Conservation (phyloP, 495 filamentous ascomycete genomes). For the Penicillium taxi region DNA sequence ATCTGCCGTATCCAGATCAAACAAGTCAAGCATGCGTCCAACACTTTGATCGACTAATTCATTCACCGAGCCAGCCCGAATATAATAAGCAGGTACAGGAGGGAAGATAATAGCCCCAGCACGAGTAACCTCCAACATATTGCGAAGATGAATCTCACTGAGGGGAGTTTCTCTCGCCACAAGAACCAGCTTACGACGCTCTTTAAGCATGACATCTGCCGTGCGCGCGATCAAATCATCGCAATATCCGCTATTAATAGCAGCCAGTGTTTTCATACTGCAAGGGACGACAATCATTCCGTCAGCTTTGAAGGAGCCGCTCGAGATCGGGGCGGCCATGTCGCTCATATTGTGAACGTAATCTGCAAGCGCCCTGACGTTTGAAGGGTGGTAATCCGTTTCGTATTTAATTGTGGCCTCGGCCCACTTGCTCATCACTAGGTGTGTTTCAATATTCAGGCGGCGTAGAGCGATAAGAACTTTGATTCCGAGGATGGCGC, state of each 20-base stretch:
- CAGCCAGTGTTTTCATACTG: slow-evolving; percentile 35
- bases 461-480: slow-evolving; percentile 28
- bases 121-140: slow-evolving; percentile 34
- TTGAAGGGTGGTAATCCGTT: slow-evolving; percentile 28
- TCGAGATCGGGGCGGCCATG: slow-evolving; percentile 26
- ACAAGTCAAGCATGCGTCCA: slow-evolving; percentile 38
- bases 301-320: slow-evolving; percentile 30
- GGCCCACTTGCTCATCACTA: slow-evolving; percentile 40
- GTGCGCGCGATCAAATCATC: slow-evolving; percentile 42
- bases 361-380: slow-evolving; percentile 30
- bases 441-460: slow-evolving; percentile 36
- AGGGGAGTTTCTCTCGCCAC: slow-evolving; percentile 39
- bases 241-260: slow-evolving; percentile 17
- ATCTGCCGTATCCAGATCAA: slow-evolving; percentile 35
- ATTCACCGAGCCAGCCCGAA: slow-evolving; percentile 24
- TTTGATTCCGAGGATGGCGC: slow-evolving; percentile 32
- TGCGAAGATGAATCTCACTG: slow-evolving; percentile 39
- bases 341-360: slow-evolving; percentile 33
- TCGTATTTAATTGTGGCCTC: slow-evolving; percentile 38
- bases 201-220: slow-evolving; percentile 42
- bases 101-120: slow-evolving; percentile 37
- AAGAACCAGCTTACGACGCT: slow-evolving; percentile 33
- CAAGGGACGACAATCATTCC: slow-evolving; percentile 37
- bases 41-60: slow-evolving; percentile 38
- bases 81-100: slow-evolving; percentile 39